Percentiles rank a stretch among this genome's conserved stretches.
These are phyloP conservation scores for Helicostylum pulchrum DNA, from an alignment of 192 early-diverging fungal genomes.

Conservation along the genomic window DNA sequence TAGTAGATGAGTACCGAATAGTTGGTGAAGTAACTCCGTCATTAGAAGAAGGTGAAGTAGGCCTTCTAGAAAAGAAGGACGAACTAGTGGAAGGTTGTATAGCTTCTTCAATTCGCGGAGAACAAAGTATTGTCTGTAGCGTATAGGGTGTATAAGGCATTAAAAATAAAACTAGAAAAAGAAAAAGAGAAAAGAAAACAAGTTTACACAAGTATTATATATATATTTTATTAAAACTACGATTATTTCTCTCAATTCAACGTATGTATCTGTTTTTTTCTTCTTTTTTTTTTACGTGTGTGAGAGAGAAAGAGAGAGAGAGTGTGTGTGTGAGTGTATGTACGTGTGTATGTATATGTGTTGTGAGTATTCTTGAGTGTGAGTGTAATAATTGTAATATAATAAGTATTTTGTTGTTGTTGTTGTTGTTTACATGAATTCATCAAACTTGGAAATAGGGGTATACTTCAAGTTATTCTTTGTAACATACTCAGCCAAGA, in stretches of 20 bases:
- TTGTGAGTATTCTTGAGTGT: too few species aligned
- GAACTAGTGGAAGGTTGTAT: slow-evolving; percentile 18
- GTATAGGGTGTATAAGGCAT: slow-evolving; percentile 48
- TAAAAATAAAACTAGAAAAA: background rate
- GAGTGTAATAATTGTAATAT: too few species aligned
- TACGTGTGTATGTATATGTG: too few species aligned
- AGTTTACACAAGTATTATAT: too few species aligned
- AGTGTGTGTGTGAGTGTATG: too few species aligned
- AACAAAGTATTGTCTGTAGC: slow-evolving; percentile 47
- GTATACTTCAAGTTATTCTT: slow-evolving; percentile 12
- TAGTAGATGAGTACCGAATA: slow-evolving; percentile 27
- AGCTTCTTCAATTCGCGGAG: slow-evolving; percentile 38
- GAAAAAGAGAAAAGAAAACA: background rate
- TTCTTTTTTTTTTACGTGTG: too few species aligned
- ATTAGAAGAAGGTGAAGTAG: slow-evolving; percentile 26
- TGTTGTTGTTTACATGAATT: slow-evolving; percentile 15
- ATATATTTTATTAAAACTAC: too few species aligned
- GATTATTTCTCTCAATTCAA: too few species aligned
- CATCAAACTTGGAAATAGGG: slow-evolving; percentile 10
- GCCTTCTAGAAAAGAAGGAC: slow-evolving; percentile 21
- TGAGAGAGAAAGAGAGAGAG: too few species aligned
- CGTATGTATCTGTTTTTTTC: too few species aligned
- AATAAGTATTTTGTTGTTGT: too few species aligned
- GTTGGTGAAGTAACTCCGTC: slow-evolving; percentile 8
- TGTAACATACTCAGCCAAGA: slow-evolving; percentile 17